Evolutionary conservation across 1,139 yeast genomes (phyloP).

Genomic region (Saccharomyces pastorianus): DNA sequence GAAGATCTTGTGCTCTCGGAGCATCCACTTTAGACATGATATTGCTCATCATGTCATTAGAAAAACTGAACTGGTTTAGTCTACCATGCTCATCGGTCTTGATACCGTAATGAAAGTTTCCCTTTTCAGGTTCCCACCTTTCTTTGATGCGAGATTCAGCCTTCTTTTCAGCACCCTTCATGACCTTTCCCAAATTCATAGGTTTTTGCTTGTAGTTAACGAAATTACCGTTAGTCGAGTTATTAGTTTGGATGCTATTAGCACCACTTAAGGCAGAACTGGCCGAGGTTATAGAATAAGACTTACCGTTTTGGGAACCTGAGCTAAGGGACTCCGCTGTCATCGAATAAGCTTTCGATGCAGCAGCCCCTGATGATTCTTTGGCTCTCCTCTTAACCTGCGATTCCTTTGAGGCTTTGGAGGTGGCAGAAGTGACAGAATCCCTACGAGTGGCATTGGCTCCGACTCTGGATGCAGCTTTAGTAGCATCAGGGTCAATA

Average conservation of each 20-base stretch:
- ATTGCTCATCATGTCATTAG: conserved; percentile 9
- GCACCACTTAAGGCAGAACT: conserved; percentile 2
- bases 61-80: conserved; percentile 7
- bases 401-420: conserved; percentile 4
- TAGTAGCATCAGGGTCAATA: conserved; percentile 36
- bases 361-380: conserved; percentile 21
- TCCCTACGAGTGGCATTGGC: neutral
- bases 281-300: conserved; percentile 20
- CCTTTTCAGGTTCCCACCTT: conserved; percentile 23
- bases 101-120: conserved; percentile 19
- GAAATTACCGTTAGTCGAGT: neutral
- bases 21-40: conserved; percentile 16
- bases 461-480: conserved; percentile 18
- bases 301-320: conserved; percentile 8
- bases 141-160: conserved; percentile 25
- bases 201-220: conserved; percentile 8
- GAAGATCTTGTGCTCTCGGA: neutral
- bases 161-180: conserved; percentile 26
- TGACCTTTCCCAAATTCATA: conserved; percentile 25
- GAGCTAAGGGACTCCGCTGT: conserved; percentile 14
- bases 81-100: conserved; percentile 10
- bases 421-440: conserved; percentile 2
- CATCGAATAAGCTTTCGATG: conserved; percentile 27
- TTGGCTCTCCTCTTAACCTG: neutral
- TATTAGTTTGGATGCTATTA: conserved; percentile 3